Conservation (phyloP, 2,329 filamentous ascomycete genomes). For the Coniochaeta sp. region DNA sequence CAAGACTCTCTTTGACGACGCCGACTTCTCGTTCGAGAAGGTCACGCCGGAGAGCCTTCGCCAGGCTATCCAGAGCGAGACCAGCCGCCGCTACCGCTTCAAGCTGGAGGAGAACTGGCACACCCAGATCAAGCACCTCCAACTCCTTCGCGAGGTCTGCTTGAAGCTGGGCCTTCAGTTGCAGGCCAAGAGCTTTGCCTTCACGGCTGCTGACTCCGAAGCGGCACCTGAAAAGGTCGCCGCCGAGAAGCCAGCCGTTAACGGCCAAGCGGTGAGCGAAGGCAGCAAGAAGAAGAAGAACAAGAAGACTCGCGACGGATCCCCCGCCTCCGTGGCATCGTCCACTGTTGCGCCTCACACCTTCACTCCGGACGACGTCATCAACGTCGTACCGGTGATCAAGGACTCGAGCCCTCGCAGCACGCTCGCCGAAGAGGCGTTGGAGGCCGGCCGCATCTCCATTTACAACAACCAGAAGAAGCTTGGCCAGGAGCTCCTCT, state of each 20-base stretch:
- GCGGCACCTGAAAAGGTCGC: constrained; percentile 28
- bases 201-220: constrained; percentile 34
- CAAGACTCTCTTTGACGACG: constrained; percentile 70
- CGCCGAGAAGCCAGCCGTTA: constrained; percentile 19
- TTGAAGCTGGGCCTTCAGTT: constrained; percentile 88
- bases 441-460: constrained; percentile 95
- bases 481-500: constrained; percentile 85
- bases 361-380: constrained; percentile 77
- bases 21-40: constrained; percentile 73
- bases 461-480: constrained; percentile 92
- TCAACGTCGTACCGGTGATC: constrained; percentile 89
- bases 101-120: constrained; percentile 63
- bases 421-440: constrained; percentile 84
- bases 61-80: constrained; percentile 63
- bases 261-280: constrained; percentile 32
- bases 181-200: constrained; percentile 68
- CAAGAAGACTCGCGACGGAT: constrained; percentile 49
- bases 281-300: constrained; percentile 54
- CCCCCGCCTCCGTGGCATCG: constrained; percentile 36
- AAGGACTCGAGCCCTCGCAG: constrained; percentile 93
- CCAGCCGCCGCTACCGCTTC: constrained; percentile 69
- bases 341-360: constrained; percentile 41
- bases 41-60: constrained; percentile 68
- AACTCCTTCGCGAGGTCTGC: constrained; percentile 82
- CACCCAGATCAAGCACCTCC: constrained; percentile 61